These are phyloP conservation scores for Verticillium albo-atrum DNA, from an alignment of 2,329 filamentous ascomycete species.

Conservation along the genomic window DNA sequence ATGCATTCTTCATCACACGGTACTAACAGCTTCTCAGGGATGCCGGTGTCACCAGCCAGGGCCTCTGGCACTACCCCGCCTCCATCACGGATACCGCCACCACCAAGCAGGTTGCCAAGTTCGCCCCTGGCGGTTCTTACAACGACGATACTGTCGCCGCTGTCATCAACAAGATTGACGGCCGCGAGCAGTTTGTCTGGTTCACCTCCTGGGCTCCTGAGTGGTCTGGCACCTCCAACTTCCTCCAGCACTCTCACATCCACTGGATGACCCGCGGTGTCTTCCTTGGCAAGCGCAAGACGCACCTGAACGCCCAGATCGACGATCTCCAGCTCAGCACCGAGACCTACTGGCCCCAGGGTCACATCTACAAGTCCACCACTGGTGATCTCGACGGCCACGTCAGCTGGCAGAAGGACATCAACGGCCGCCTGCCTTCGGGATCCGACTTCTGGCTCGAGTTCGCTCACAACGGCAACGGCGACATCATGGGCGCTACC, in stretches of 20 bases:
- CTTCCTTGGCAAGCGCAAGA: conserved; percentile 50
- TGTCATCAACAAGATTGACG: conserved; percentile 54
- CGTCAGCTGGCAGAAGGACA: conserved; percentile 32
- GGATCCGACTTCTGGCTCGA: conserved; percentile 50
- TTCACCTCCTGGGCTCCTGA: conserved; percentile 46
- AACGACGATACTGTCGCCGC: conserved; percentile 41
- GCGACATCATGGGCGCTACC: conserved; percentile 47
- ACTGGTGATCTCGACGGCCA: conserved; percentile 42
- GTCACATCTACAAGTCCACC: conserved; percentile 43
- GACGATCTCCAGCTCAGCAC: conserved; percentile 58
- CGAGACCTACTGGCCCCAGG: conserved; percentile 42
- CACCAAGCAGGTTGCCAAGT: conserved; percentile 50
- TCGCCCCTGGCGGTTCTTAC: conserved; percentile 38
- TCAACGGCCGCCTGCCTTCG: conserved; percentile 42
- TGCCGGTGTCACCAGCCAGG: conserved; percentile 41
- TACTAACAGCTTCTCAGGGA: conserved; percentile 16
- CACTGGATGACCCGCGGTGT: conserved; percentile 57
- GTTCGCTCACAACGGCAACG: conserved; percentile 46
- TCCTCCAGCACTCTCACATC: conserved; percentile 58
- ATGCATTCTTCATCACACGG: not conserved
- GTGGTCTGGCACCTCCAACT: conserved; percentile 47
- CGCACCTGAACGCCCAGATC: conserved; percentile 52
- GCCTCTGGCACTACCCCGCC: conserved; percentile 56
- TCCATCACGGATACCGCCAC: conserved; percentile 46
- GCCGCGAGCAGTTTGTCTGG: conserved; percentile 58